These are phyloP conservation scores for Coffea eugenioides DNA, from an alignment of 257 asterid species.

Conservation along the genomic window DNA sequence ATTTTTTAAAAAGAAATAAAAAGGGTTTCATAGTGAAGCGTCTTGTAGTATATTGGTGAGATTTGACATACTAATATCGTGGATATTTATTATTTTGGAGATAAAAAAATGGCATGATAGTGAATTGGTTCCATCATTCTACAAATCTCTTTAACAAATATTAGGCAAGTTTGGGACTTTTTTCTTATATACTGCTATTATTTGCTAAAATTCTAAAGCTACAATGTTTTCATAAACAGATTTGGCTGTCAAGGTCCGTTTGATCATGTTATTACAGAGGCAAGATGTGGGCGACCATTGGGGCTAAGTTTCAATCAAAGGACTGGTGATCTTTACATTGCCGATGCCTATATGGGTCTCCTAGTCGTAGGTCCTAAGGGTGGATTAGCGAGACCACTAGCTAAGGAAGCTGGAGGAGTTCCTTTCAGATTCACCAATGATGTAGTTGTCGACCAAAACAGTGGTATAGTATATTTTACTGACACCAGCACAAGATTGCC, in stretches of 20 bases:
- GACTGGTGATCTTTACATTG: conserved; percentile 56
- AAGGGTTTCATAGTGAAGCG: no score
- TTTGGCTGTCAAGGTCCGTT: conserved; percentile 44
- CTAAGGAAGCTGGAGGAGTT: conserved; percentile 23
- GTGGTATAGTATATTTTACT: background rate
- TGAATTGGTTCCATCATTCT: no score
- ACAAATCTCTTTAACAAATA: no score
- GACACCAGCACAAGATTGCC: conserved; percentile 5
- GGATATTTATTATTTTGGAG: no score
- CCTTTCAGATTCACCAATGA: no score
- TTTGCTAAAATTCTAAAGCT: background rate
- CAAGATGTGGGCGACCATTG: conserved; percentile 74
- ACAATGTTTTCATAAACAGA: conserved; percentile 17
- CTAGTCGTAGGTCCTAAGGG: conserved; percentile 60
- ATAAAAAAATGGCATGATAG: no score
- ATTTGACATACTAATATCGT: no score
- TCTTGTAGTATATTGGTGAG: no score
- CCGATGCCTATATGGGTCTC: conserved; percentile 79
- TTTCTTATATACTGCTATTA: background rate
- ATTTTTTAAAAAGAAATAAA: no score
- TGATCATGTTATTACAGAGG: conserved; percentile 43
- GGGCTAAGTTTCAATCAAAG: conserved; percentile 51
- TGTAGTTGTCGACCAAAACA: no score
- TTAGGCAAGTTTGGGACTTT: no score
- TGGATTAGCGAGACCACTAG: conserved; percentile 50